phyloP scores from a whole-genome alignment of 148 eudicot species.

The Dysphania ambrosioides region DNA sequence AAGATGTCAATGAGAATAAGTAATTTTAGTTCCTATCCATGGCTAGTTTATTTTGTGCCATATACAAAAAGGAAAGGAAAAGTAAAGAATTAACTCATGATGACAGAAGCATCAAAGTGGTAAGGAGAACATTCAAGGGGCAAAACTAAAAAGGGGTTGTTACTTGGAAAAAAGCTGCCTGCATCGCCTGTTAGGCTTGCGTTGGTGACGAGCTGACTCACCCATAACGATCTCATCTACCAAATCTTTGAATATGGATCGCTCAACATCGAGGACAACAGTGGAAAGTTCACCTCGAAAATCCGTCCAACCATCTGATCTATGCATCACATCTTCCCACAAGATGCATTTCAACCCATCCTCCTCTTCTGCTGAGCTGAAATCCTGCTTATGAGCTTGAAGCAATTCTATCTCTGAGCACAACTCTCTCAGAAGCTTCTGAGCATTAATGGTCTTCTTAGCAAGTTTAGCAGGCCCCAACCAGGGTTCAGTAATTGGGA shows the following conservation, averaged over 20 bases:
- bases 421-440: slow-evolving; percentile 71
- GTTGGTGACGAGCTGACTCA: slow-evolving; percentile 40
- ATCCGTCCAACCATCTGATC: slow-evolving; percentile 58
- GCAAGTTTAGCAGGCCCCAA: slow-evolving; percentile 43
- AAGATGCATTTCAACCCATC: slow-evolving; percentile 62
- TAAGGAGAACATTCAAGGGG: background rate
- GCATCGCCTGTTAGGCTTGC: slow-evolving; percentile 44
- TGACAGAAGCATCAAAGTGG: slow-evolving; percentile 1
- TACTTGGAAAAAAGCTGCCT: slow-evolving; percentile 61
- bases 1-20: slow-evolving; percentile 18
- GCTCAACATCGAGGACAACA: slow-evolving; percentile 69
- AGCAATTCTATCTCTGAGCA: slow-evolving; percentile 72
- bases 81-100: background rate
- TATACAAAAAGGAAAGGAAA: background rate
- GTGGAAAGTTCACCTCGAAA: slow-evolving; percentile 55
- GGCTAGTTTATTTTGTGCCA: slow-evolving; percentile 29
- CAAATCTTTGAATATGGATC: slow-evolving; percentile 78
- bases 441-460: slow-evolving; percentile 60
- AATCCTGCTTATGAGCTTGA: slow-evolving; percentile 32
- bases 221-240: slow-evolving; percentile 65
- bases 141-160: slow-evolving; percentile 3
- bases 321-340: slow-evolving; percentile 62
- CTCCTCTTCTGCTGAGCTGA: slow-evolving; percentile 51
- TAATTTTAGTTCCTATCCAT: slow-evolving; percentile 9
- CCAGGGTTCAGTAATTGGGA: slow-evolving; percentile 48